phyloP scores from a whole-genome alignment of 2,329 filamentous ascomycete genomes.

The Phyllosticta capitalensis region DNA sequence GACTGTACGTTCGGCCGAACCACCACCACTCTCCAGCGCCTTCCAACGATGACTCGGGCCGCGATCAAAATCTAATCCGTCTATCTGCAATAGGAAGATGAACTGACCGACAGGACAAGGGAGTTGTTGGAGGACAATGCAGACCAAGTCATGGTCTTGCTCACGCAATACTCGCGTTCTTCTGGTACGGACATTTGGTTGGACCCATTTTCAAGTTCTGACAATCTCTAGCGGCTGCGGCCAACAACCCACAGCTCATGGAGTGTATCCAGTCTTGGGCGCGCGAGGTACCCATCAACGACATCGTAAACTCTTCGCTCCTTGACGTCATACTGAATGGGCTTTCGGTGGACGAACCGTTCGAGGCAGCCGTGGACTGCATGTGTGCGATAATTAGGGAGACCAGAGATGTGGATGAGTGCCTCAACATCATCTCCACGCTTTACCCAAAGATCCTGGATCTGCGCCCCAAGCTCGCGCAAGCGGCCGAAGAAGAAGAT shows the following conservation, averaged over 20 bases:
- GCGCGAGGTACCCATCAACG: constrained; percentile 75
- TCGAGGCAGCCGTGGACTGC: constrained; percentile 84
- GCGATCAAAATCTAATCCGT: constrained; percentile 32
- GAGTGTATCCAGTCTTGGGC: constrained; percentile 97
- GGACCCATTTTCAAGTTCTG: not conserved
- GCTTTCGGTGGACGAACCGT: constrained; percentile 64
- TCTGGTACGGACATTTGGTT: constrained; percentile 55
- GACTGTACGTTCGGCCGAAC: constrained; percentile 73
- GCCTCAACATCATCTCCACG: constrained; percentile 66
- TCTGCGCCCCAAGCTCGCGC: constrained; percentile 65
- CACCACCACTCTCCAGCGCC: constrained; percentile 31
- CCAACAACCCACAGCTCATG: constrained; percentile 80
- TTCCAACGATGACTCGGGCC: constrained; percentile 24
- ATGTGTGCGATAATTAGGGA: constrained; percentile 86
- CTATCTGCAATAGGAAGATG: constrained; percentile 68
- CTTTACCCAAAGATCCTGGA: constrained; percentile 74
- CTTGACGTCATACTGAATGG: constrained; percentile 73
- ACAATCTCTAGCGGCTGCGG: constrained; percentile 52
- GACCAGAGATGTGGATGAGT: constrained; percentile 89
- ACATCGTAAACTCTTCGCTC: constrained; percentile 77
- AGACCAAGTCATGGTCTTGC: constrained; percentile 71
- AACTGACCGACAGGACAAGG: constrained; percentile 73
- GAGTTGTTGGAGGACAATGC: constrained; percentile 89
- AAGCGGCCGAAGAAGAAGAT: constrained; percentile 72
- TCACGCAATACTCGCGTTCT: constrained; percentile 85